Base-by-base conservation (phyloP, 257 asterid genomes). In the Knoxia roxburghii region DNA sequence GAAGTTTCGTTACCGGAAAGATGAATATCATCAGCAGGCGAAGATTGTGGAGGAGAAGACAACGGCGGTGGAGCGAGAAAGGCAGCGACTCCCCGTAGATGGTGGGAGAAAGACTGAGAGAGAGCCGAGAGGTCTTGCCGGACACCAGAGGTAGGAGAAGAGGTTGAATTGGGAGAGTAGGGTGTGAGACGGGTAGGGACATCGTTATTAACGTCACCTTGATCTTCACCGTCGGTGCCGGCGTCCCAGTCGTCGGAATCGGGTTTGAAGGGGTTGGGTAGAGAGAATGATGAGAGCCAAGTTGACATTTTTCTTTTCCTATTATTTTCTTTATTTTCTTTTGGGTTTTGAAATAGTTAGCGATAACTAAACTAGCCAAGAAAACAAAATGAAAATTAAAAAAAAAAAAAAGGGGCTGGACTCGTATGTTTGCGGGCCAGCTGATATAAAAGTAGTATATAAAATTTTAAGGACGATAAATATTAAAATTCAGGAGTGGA, bases 71-170 rank as follows among this genome's bases (percentile, higher is more conserved):
- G 87, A 12, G 87, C 82, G 7, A 88, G 86, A 59, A 88, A 85
- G 73, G 87, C 78, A 49, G 93, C 87, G 57, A 86, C 89, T n/a
- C 93, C 93, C 62, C 89, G 84, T 68, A 82, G 72, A 27, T 32
- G 82, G 55, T 65, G 72, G 74, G 80, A 67, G 77, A 75, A 60
- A 26, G 78, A 59, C 12, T 75, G 72, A 23, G 79, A 79, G 33
- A 83, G 78, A 68, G 79, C 79, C 6, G 89, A 70, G 62, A 84
- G 79, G 64, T 85, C 91, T 2, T 77, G 80, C 8, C 67, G 82
- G 32, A 83, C 73, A 68, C 61, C 67, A 55, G 76, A 4, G 46
- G 57, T n/a, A 40, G 81, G 73, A 40, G 77, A 45, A 61, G 81
- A 21, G 58, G 73, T 5, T 9, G 65, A 48, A 63, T 65, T 65